A percentile compares a stretch with the other conserved stretches of the same genome.
These are phyloP conservation scores for Pelagomonas calceolata DNA, from an alignment of 108 stramenopile species.

Conservation along the genomic window DNA sequence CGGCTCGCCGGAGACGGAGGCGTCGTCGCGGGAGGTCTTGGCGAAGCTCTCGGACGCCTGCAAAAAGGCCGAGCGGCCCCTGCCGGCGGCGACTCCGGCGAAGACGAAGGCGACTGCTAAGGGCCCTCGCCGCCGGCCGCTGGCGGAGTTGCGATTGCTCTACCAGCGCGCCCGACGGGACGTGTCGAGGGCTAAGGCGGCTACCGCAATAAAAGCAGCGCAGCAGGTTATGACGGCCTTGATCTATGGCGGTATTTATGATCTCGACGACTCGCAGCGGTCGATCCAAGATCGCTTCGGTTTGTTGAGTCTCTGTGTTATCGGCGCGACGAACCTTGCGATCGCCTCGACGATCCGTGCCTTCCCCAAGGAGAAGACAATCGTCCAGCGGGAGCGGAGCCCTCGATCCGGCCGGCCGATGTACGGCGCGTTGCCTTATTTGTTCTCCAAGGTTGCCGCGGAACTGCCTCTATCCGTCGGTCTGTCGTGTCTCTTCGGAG, in stretches of 20 bases:
- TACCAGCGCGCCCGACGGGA: constrained; percentile 15
- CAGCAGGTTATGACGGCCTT: constrained; percentile 67
- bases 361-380: constrained; percentile 74
- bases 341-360: constrained; percentile 56
- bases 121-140: not conserved
- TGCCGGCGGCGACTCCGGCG: not conserved
- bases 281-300: constrained; percentile 57
- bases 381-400: constrained; percentile 56
- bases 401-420: constrained; percentile 23
- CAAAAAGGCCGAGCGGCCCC: not conserved
- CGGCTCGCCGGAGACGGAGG: not conserved
- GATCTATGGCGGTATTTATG: constrained; percentile 72
- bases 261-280: constrained; percentile 52
- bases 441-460: constrained; percentile 79
- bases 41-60: not conserved
- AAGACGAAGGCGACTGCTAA: not conserved
- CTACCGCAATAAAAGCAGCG: constrained; percentile 55
- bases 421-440: constrained; percentile 77
- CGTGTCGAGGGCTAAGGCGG: constrained; percentile 50
- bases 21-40: not conserved
- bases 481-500: constrained; percentile 64
- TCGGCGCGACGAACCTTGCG: constrained; percentile 72
- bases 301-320: constrained; percentile 60
- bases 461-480: constrained; percentile 73
- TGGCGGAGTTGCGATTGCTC: constrained; percentile 7